Percentiles rank a stretch among this genome's conserved stretches.
Conservation (phyloP, 176 grass and related monocot species). For the Zea luxurians region DNA sequence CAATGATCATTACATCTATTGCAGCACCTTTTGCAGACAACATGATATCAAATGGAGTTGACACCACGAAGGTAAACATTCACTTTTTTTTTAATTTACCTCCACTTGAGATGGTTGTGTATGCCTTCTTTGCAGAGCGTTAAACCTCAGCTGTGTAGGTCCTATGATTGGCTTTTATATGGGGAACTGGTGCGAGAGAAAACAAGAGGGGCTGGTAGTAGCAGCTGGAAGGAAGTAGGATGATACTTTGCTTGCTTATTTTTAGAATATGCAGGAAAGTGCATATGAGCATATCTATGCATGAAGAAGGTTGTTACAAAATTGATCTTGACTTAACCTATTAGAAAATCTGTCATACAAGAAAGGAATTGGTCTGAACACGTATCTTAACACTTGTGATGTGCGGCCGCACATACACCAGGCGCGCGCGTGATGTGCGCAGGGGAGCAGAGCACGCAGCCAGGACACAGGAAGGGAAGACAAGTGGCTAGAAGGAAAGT, state of each 20-base stretch:
- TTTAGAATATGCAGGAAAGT: not conserved
- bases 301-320: not conserved
- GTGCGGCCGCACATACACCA: too few species aligned
- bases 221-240: not conserved
- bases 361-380: too few species aligned
- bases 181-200: not conserved
- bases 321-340: not conserved
- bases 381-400: too few species aligned
- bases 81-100: conserved; percentile 31
- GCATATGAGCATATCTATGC: not conserved
- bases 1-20: conserved; percentile 88
- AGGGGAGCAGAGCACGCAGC: too few species aligned
- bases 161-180: not conserved
- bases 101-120: not conserved
- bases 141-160: not conserved
- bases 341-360: too few species aligned
- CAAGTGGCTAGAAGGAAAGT: too few species aligned
- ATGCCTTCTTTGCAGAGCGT: not conserved
- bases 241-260: not conserved
- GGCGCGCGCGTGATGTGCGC: too few species aligned
- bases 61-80: conserved; percentile 72
- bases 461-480: too few species aligned
- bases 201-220: not conserved
- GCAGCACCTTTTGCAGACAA: conserved; percentile 93
- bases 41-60: conserved; percentile 89